A percentile compares a stretch with the other conserved stretches of the same genome.
Evolutionary conservation across 257 asterid species (phyloP).

Genomic region (Hygrophila difformis): DNA sequence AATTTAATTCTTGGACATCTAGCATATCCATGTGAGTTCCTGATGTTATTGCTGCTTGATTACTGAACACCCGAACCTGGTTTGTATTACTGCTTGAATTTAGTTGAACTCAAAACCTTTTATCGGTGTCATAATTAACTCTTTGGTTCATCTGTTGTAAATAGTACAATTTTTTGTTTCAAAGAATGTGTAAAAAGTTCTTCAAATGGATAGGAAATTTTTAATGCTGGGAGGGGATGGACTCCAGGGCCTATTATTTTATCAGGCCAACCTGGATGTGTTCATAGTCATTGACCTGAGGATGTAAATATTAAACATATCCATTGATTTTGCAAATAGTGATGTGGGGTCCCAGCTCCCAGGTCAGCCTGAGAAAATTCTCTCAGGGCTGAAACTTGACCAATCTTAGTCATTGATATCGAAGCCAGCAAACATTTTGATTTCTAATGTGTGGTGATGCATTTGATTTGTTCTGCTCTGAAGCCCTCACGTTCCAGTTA

Average conservation of each 20-base stretch:
- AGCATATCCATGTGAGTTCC: neutral
- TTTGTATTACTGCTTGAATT: neutral
- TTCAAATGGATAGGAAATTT: neutral
- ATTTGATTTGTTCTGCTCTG: neutral
- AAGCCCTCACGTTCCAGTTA: neutral
- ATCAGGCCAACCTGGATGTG: too few species aligned
- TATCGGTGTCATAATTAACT: neutral
- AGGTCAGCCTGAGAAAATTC: too few species aligned
- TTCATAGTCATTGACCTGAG: too few species aligned
- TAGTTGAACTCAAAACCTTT: neutral
- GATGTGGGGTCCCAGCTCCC: too few species aligned
- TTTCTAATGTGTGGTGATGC: neutral
- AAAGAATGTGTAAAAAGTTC: neutral
- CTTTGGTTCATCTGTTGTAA: neutral
- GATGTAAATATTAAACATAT: too few species aligned
- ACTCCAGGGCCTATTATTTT: too few species aligned
- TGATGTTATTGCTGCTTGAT: too few species aligned
- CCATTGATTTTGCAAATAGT: too few species aligned
- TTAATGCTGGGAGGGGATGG: too few species aligned
- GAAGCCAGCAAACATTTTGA: neutral
- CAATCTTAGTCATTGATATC: neutral
- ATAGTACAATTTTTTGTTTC: too few species aligned
- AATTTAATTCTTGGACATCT: slow-evolving; percentile 2
- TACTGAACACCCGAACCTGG: neutral
- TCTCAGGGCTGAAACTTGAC: too few species aligned